Base-by-base conservation (phyloP, 169 alveolate genomes). In the Eimeria tenella region DNA sequence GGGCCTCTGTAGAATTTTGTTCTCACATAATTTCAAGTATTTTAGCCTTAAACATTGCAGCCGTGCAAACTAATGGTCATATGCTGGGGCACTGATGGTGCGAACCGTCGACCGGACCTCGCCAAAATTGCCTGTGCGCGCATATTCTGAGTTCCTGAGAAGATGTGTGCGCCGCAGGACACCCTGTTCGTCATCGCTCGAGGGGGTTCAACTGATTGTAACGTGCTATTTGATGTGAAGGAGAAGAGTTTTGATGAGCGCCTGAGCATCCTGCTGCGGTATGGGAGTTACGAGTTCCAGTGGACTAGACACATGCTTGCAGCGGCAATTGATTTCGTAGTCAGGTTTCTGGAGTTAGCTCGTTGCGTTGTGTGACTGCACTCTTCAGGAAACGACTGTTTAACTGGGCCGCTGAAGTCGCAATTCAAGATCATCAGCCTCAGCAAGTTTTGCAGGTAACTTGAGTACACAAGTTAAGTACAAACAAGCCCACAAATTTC, bases 371-470 rank as follows among this genome's bases (percentile, higher is more conserved):
- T 8, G 55, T 50, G 73, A 50, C 42, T 25, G 52, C 65, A 4
- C 15, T 75, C 74, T 25, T 19, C 77, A 94, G 96, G 93, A 94
- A 94, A 73, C 82, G 96, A 23, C 90, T 94, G n/a, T 94, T 94
- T 74, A 93, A 87, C 82, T 94, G 96, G 96, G 96, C 94, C 17
- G 88, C 94, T 31, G 94, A 82, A 31, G 84, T 94, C 55, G 94
- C 93, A 82, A 9, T 87, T 13, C 75, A 68, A 62, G 96, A 94
- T 75, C 77, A 42, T 5, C 96, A 94, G 87, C 94, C 96, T 7
- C 90, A 77, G 56, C 77, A 88, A 53, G 89, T 87, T 42, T 77
- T 86, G 68, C 95, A 93, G 95, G 95, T 86, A 86, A 52, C 68
- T 21, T 81, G 56, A 49, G 49, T 19, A n/a, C 17, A 31, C 25